These are phyloP conservation scores for Biscogniauxia sp. DNA, from an alignment of 2,329 filamentous ascomycete species.

Conservation along the genomic window DNA sequence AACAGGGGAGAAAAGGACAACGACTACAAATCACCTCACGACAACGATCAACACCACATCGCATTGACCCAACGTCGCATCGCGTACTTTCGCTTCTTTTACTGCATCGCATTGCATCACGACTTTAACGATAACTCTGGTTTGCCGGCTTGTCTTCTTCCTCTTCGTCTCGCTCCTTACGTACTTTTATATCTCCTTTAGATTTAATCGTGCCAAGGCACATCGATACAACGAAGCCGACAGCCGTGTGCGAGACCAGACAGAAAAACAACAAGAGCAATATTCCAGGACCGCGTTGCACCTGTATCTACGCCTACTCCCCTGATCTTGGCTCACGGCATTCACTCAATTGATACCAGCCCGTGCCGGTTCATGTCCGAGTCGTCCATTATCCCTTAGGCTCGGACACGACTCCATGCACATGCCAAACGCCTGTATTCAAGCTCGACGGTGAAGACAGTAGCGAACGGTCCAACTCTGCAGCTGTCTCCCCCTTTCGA, in stretches of 20 bases:
- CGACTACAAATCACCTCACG: neutral
- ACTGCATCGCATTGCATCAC: neutral
- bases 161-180: neutral
- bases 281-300: neutral
- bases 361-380: neutral
- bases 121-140: neutral
- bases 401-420: constrained; percentile 18
- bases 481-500: constrained; percentile 13
- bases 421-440: constrained; percentile 21
- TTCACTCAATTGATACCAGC: constrained; percentile 13
- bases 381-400: neutral
- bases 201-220: neutral
- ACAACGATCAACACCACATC: neutral
- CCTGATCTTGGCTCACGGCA: neutral
- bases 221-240: neutral
- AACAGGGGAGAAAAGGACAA: neutral
- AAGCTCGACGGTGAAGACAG: constrained; percentile 28
- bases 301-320: neutral
- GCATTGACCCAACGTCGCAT: neutral
- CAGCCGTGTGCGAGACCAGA: neutral
- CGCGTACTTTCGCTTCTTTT: neutral
- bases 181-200: neutral
- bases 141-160: neutral
- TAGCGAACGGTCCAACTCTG: constrained; percentile 16
- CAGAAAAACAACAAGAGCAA: neutral